Evolutionary conservation across 768 basidiomycete genomes (phyloP), one percentile per base, ranked within the genome.

Genomic region (Trametes punicea): DNA sequence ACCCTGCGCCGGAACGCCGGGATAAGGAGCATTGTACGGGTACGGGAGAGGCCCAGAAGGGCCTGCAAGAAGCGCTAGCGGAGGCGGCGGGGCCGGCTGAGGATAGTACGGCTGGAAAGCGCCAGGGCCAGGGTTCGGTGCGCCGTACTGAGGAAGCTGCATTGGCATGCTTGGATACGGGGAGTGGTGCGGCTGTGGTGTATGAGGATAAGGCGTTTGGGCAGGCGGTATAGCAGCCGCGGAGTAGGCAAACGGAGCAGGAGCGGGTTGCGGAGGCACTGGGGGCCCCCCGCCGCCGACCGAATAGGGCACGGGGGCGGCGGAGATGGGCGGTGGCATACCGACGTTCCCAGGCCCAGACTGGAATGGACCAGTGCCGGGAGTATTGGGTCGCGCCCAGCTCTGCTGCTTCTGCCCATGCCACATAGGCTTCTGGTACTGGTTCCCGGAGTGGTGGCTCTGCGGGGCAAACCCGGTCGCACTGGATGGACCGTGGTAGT

Each of bases 311-410:
- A 46, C 51, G 57, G 23, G 25, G 44, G 44, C 44, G 25, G 42
- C 31, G 23, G 51, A 44, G 42, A 18, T 16, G 16, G 26, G 33
- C 5, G 9, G 10, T 3, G 33, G 52, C 16, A 46, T 40, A 18
- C 51, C 51, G 15, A 36, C 25, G 51, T 53, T 49, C 46, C 59
- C 41, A 18, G 51, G 59, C 26, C 51, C 50, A 16, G 49, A 51
- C 51, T 48, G 50, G 21, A 54, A 49, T 5, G 51, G 51, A 31
- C 55, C 50, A 20, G 46, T 11, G 18, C 39, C 36, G 26, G 38
- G 41, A 39, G 44, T 13, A 49, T 42, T 5, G 20, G 47, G 41
- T 52, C 31, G 36, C n/a, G n/a, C n/a, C 51, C 59, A 45, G 31
- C 36, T 48, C 41, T 50, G 16, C 46, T 44, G 41, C 51, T 56